A percentile compares a stretch with the other conserved stretches of the same genome.
Conservation (phyloP, 768 basidiomycete species). For the Agrocybe pediades region DNA sequence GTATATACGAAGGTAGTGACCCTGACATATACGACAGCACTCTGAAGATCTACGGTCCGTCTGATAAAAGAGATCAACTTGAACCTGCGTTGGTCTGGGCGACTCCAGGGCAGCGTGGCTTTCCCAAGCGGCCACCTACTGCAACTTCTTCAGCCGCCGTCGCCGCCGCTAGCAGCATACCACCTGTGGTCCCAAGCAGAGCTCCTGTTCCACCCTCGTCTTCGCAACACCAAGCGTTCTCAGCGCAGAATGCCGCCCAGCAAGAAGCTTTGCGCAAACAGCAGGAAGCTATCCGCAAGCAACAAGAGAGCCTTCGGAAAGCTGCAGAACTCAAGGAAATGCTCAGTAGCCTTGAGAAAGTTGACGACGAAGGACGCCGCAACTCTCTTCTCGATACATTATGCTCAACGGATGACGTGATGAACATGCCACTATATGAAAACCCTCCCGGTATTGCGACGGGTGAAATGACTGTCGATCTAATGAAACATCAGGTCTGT, state of each 20-base stretch:
- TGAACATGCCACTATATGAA: conserved; percentile 70
- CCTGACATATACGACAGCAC: conserved; percentile 41
- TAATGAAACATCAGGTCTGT: conserved; percentile 80
- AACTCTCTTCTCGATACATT: conserved; percentile 70
- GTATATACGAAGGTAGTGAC: neutral
- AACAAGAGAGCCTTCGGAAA: conserved; percentile 55
- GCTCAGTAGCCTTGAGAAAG: conserved; percentile 68
- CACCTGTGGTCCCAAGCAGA: neutral
- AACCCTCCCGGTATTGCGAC: conserved; percentile 69
- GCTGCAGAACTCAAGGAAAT: conserved; percentile 70
- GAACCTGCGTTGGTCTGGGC: conserved; percentile 77
- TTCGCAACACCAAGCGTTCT: conserved; percentile 8
- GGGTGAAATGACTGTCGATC: conserved; percentile 69
- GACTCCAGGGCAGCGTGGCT: conserved; percentile 67
- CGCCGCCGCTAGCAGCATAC: neutral
- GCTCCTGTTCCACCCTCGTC: conserved; percentile 1
- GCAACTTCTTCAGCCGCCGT: conserved; percentile 17
- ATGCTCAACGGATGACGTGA: conserved; percentile 68
- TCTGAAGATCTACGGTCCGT: conserved; percentile 70
- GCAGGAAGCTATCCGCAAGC: conserved; percentile 47
- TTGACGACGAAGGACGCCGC: conserved; percentile 76
- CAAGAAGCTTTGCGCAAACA: conserved; percentile 44
- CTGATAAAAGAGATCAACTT: conserved; percentile 57
- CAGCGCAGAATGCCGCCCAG: conserved; percentile 35
- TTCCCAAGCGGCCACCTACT: conserved; percentile 28